Evolutionary conservation across 2,329 filamentous ascomycete genomes (phyloP).

Genomic region (Sarocladium strictum): DNA sequence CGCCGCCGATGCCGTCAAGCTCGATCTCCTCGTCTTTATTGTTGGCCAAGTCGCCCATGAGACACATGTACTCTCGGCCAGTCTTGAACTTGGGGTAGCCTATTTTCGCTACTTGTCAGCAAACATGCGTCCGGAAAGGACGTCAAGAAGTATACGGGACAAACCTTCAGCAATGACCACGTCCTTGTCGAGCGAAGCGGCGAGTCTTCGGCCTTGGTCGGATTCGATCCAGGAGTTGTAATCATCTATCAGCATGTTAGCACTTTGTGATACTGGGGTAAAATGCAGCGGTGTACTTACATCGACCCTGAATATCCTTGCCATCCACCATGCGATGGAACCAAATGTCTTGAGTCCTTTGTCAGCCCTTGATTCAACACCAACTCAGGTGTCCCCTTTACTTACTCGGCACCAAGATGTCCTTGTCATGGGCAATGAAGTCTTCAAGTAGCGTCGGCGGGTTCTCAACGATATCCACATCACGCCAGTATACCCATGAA

Average conservation of each 20-base stretch:
- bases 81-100: conserved; percentile 86
- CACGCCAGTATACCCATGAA: conserved; percentile 98
- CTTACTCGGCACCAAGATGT: conserved; percentile 92
- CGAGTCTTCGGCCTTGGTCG: conserved; percentile 70
- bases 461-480: conserved; percentile 93
- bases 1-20: conserved; percentile 92
- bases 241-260: conserved; percentile 57
- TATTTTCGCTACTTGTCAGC: conserved; percentile 40
- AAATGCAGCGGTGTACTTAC: conserved; percentile 43
- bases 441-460: conserved; percentile 86
- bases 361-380: not conserved
- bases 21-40: conserved; percentile 90
- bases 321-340: conserved; percentile 79
- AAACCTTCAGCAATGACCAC: conserved; percentile 80
- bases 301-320: conserved; percentile 88
- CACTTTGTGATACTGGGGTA: not conserved
- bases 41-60: conserved; percentile 85
- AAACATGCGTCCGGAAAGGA: conserved; percentile 4
- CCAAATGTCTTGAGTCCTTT: conserved; percentile 73
- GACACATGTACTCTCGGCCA: conserved; percentile 81
- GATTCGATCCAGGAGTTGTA: conserved; percentile 99
- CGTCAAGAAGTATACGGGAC: not conserved
- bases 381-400: too few species aligned
- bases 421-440: conserved; percentile 87
- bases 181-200: conserved; percentile 69